Evolutionary conservation across 2,329 filamentous ascomycete genomes (phyloP).

Genomic region (Rhexocercosporidium sp.): DNA sequence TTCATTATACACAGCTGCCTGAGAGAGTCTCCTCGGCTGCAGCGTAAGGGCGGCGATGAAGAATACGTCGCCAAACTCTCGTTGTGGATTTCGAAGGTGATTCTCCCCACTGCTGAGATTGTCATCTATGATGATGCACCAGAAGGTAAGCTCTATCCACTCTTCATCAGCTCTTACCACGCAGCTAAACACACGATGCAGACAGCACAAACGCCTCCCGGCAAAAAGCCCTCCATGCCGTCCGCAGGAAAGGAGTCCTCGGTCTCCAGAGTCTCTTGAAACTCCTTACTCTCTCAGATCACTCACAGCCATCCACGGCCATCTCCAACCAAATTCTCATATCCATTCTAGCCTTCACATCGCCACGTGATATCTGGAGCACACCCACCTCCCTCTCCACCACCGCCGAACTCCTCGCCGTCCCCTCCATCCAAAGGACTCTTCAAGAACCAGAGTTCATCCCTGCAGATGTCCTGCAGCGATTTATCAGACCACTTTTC

Average conservation of each 20-base stretch:
- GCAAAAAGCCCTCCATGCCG: slow-evolving; percentile 17
- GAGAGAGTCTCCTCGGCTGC: slow-evolving; percentile 15
- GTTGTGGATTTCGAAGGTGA: slow-evolving; percentile 32
- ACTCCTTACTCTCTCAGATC: background rate
- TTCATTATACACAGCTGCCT: slow-evolving; percentile 36
- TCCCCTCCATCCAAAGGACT: slow-evolving; percentile 23
- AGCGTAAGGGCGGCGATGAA: slow-evolving; percentile 21
- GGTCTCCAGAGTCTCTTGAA: slow-evolving; percentile 28
- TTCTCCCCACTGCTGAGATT: slow-evolving; percentile 34
- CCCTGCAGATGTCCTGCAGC: slow-evolving; percentile 61
- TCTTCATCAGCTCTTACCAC: background rate
- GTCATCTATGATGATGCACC: slow-evolving; percentile 31
- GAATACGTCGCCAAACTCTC: slow-evolving; percentile 27
- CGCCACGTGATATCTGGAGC: slow-evolving; percentile 47
- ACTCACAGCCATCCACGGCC: background rate
- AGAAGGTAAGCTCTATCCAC: slow-evolving; percentile 26
- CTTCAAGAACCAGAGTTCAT: slow-evolving; percentile 47
- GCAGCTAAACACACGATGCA: slow-evolving; percentile 11
- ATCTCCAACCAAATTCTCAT: slow-evolving; percentile 33
- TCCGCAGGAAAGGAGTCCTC: slow-evolving; percentile 26
- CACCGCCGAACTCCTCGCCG: slow-evolving; percentile 44
- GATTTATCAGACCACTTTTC: slow-evolving; percentile 72
- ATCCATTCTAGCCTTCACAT: slow-evolving; percentile 44
- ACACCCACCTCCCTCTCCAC: slow-evolving; percentile 40
- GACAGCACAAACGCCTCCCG: slow-evolving; percentile 11